Percentiles rank a stretch among this genome's conserved stretches.
phyloP scores from a whole-genome alignment of 164 flowering plant species.

The Umbellularia californica region DNA sequence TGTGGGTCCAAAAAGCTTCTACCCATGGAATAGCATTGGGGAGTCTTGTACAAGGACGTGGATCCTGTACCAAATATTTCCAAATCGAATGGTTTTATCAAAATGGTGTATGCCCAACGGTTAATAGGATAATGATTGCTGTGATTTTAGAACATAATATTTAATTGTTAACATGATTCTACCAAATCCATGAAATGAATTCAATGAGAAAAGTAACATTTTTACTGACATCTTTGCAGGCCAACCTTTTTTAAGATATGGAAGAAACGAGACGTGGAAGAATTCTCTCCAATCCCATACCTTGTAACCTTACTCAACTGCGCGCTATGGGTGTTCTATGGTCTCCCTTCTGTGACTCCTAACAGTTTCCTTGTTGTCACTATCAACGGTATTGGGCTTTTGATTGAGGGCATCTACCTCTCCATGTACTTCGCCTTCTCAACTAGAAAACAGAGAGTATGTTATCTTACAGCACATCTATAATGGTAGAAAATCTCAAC shows the following conservation, averaged over 20 bases:
- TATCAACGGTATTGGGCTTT: constrained; percentile 33
- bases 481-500: too few species aligned
- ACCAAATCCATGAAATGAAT: too few species aligned
- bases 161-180: too few species aligned
- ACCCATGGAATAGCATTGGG: too few species aligned
- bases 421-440: constrained; percentile 21
- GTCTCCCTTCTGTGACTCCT: constrained; percentile 42
- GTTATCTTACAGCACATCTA: neutral
- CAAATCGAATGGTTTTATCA: too few species aligned
- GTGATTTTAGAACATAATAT: too few species aligned
- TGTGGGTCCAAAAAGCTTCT: too few species aligned
- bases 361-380: constrained; percentile 39
- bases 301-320: constrained; percentile 36
- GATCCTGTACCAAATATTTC: too few species aligned
- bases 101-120: neutral
- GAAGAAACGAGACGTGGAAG: constrained; percentile 29
- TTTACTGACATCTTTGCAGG: constrained; percentile 16
- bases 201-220: too few species aligned
- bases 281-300: constrained; percentile 37
- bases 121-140: neutral
- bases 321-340: constrained; percentile 39
- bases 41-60: too few species aligned
- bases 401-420: constrained; percentile 27
- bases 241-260: constrained; percentile 32
- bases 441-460: constrained; percentile 33